Evolutionary conservation across 306 rosid genomes (phyloP).

Genomic region (Vicia faba): DNA sequence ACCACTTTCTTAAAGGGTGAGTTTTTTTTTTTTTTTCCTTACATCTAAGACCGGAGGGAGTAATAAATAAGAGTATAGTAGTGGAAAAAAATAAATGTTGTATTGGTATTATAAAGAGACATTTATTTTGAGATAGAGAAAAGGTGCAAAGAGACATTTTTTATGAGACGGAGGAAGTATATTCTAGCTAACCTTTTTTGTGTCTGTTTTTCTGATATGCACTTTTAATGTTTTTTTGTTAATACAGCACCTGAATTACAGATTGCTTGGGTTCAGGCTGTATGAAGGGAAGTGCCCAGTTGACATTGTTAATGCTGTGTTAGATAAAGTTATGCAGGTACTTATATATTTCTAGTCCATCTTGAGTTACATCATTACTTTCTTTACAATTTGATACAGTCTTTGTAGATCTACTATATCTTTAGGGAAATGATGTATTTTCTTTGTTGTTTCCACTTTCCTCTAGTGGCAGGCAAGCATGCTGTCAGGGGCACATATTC

Average conservation of each 20-base stretch:
- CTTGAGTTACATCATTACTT: constrained; percentile 26
- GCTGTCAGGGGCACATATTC: constrained; percentile 3
- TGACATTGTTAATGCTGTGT: constrained; percentile 53
- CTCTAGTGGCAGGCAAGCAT: constrained; percentile 10
- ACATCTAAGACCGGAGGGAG: too few species aligned
- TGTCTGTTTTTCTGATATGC: constrained; percentile 32
- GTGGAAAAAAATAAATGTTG: too few species aligned
- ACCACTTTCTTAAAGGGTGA: too few species aligned
- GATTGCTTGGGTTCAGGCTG: constrained; percentile 90
- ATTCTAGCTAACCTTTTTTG: constrained; percentile 17
- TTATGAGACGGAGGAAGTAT: too few species aligned
- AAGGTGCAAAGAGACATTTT: too few species aligned
- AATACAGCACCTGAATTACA: constrained; percentile 81
- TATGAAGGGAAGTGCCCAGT: constrained; percentile 56
- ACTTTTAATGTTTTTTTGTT: constrained; percentile 37
- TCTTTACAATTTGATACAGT: constrained; percentile 20
- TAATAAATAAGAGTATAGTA: too few species aligned
- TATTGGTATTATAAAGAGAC: too few species aligned
- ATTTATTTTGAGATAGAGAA: too few species aligned
- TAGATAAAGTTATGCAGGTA: constrained; percentile 75
- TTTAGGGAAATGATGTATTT: background rate
- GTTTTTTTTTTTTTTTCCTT: too few species aligned
- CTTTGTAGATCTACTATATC: constrained; percentile 6
- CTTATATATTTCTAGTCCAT: constrained; percentile 34
- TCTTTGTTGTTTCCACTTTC: constrained; percentile 19